phyloP scores from a whole-genome alignment of 768 basidiomycete genomes.

The Leccinum disarticulatum region DNA sequence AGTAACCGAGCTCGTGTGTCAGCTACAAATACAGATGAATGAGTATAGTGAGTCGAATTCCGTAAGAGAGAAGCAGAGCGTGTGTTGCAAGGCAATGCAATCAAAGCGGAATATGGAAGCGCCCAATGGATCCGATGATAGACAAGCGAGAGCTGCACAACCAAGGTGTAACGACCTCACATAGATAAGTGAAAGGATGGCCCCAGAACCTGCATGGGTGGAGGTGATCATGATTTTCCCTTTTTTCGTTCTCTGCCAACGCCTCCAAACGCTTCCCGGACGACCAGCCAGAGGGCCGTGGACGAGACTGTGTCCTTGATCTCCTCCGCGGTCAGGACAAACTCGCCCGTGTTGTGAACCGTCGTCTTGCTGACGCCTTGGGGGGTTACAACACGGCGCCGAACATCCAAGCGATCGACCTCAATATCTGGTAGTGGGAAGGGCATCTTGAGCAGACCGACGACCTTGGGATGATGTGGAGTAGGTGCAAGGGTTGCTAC shows the following conservation, averaged over 20 bases:
- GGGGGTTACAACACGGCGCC: conserved; percentile 45
- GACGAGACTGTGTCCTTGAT: conserved; percentile 90
- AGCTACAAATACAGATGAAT: conserved; percentile 26
- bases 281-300: conserved; percentile 88
- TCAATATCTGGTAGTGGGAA: conserved; percentile 85
- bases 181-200: conserved; percentile 16
- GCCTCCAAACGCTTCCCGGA: conserved; percentile 90
- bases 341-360: conserved; percentile 22
- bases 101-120: conserved; percentile 11
- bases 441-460: conserved; percentile 87
- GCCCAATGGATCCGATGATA: conserved; percentile 18
- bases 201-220: neutral
- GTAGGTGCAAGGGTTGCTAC: conserved; percentile 87
- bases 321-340: conserved; percentile 82
- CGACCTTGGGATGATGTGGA: conserved; percentile 94
- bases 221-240: conserved; percentile 55
- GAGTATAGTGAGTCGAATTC: conserved; percentile 14
- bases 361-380: conserved; percentile 29
- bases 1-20: conserved; percentile 9
- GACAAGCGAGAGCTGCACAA: conserved; percentile 7
- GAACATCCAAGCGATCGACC: conserved; percentile 56
- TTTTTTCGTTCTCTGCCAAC: conserved; percentile 77
- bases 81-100: conserved; percentile 2
- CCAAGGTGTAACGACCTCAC: conserved; percentile 12
- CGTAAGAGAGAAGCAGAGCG: neutral